These are phyloP conservation scores for Chlorella sp. DNA, from an alignment of 139 green algal species.

Conservation along the genomic window DNA sequence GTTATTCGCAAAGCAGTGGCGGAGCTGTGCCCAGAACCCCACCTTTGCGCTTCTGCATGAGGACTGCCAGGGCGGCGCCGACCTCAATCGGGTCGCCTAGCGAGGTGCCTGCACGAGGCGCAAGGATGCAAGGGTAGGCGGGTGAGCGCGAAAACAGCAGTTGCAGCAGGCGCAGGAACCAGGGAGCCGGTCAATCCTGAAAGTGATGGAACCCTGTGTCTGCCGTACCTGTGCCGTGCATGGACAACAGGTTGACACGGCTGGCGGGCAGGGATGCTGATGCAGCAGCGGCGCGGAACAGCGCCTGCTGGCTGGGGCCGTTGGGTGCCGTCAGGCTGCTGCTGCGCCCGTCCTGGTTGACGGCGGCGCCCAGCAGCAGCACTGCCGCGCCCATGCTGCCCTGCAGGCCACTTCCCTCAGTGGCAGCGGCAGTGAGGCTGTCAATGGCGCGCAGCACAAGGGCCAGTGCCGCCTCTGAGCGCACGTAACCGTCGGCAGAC, in stretches of 20 bases:
- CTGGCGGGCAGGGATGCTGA: constrained; percentile 7
- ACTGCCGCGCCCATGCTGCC: neutral
- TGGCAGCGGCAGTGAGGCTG: constrained; percentile 5
- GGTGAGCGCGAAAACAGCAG: neutral
- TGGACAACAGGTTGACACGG: constrained; percentile 31
- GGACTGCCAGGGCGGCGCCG: constrained; percentile 43
- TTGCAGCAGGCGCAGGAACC: neutral
- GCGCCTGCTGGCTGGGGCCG: constrained; percentile 57
- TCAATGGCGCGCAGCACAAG: constrained; percentile 6
- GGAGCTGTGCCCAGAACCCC: neutral
- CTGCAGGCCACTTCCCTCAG: neutral
- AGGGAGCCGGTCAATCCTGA: too few species aligned
- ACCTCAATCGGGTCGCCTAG: constrained; percentile 72
- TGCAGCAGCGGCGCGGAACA: constrained; percentile 60
- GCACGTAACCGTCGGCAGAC: constrained; percentile 82
- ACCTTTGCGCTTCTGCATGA: constrained; percentile 42
- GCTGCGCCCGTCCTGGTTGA: constrained; percentile 61
- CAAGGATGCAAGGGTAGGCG: neutral
- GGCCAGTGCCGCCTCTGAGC: constrained; percentile 58
- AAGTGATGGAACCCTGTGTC: too few species aligned
- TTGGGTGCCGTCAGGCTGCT: constrained; percentile 59
- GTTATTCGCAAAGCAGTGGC: too few species aligned
- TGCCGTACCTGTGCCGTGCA: constrained; percentile 76
- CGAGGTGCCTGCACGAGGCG: constrained; percentile 37
- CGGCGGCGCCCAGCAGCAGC: constrained; percentile 24